These are phyloP conservation scores for Debaryomyces nepalensis DNA, from an alignment of 1,139 yeast species.

Conservation along the genomic window DNA sequence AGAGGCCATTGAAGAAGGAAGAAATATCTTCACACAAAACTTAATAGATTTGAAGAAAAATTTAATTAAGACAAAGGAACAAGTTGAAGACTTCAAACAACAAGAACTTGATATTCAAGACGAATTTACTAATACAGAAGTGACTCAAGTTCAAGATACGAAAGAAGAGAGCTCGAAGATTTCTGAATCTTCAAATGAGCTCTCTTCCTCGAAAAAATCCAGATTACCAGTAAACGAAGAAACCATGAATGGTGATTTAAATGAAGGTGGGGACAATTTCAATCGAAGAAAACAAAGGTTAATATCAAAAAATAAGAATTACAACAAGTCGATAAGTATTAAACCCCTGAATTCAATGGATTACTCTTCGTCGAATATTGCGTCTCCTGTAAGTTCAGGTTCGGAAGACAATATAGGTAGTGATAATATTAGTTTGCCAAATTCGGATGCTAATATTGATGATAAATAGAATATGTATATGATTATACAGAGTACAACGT, in stretches of 20 bases:
- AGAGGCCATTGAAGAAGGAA: slow-evolving; percentile 31
- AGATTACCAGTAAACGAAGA: slow-evolving; percentile 25
- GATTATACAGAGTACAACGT: not conserved
- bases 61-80: slow-evolving; percentile 21
- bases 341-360: slow-evolving; percentile 10
- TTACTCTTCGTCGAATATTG: slow-evolving; percentile 12
- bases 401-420: slow-evolving; percentile 16
- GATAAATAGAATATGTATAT: slow-evolving; percentile 8
- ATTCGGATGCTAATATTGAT: slow-evolving; percentile 7
- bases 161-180: slow-evolving; percentile 1
- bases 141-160: slow-evolving; percentile 13
- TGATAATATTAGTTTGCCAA: slow-evolving; percentile 12
- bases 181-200: not conserved
- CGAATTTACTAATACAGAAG: slow-evolving; percentile 18
- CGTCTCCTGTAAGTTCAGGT: slow-evolving; percentile 15
- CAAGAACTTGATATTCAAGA: slow-evolving; percentile 24
- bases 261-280: slow-evolving; percentile 24
- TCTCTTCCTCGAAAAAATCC: slow-evolving; percentile 22
- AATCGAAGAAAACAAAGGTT: slow-evolving; percentile 41
- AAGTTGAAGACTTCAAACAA: slow-evolving; percentile 19
- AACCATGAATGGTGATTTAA: slow-evolving; percentile 16
- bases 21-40: slow-evolving; percentile 21
- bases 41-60: slow-evolving; percentile 20
- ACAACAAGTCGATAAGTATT: slow-evolving; percentile 31
- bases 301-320: slow-evolving; percentile 34